Base-by-base conservation (phyloP, 2,329 filamentous ascomycete genomes). In the Zarea fungicola region DNA sequence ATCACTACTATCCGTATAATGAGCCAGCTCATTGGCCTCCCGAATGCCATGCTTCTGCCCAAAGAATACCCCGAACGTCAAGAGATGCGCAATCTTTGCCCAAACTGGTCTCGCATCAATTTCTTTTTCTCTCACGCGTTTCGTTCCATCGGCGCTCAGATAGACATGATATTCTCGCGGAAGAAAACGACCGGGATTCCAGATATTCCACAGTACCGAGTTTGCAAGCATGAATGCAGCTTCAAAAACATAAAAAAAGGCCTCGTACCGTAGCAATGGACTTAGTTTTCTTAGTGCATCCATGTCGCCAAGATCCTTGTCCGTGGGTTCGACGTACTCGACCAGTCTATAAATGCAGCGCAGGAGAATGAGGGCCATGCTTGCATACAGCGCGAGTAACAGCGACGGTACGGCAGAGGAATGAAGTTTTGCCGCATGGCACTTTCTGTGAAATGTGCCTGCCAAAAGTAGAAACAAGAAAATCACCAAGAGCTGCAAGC, bases 161-260 rank as follows among this genome's bases (percentile, higher is more conserved):
- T 78, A 80, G 5, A 75, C 66, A 51, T 70, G 74, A 39, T 71
- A 70, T 50, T 66, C 70, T 50, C 63, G 56, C 0, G 78, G 79
- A 16, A 82, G 60, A 55, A 67, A 78, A 25, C 65, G 65, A 29
- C 77, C 66, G 19, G 78, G 77, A 53, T 81, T 74, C 5, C 72
- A 63, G 3, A 68, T 32, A 51, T 80, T 81, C 60, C 77, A 68
- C 55, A 81, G 57, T 26, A 67, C 60, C 9, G 66, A 65, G 54
- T 81, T 81, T 37, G 56, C 34, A 1, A 80, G 55, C 78, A 81
- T 81, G 11, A 79, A 59, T 0, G 58, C 54, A 2, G 69, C 74
- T 62, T 83, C 78, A 50, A 81, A 81, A 18, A 81, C 67, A 56
- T 76, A 80, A 53, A 82, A 82, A 61, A 73, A 81, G 70, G 72